phyloP scores from a whole-genome alignment of 2,329 filamentous ascomycete species.

The Colletotrichum salicis region DNA sequence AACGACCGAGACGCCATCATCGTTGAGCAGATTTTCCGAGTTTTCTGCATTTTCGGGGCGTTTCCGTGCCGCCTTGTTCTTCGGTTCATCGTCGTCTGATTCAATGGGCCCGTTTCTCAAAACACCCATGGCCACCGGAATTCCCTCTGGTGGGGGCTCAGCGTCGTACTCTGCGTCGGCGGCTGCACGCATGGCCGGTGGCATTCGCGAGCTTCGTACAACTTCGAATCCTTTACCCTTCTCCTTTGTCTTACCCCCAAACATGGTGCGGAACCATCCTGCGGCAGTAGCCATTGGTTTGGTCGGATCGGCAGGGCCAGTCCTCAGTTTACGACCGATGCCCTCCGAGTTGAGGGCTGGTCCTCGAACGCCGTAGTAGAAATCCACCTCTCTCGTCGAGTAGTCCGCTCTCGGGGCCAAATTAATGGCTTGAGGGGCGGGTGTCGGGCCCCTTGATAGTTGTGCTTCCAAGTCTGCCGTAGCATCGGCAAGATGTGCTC shows the following conservation, averaged over 20 bases:
- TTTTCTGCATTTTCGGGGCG: constrained; percentile 30
- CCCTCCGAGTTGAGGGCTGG: constrained; percentile 85
- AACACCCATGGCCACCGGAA: constrained; percentile 72
- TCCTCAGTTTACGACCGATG: constrained; percentile 86
- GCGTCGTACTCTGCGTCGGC: constrained; percentile 66
- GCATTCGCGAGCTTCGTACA: constrained; percentile 88
- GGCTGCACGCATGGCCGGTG: constrained; percentile 74
- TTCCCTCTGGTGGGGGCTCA: constrained; percentile 74
- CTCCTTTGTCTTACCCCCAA: constrained; percentile 89
- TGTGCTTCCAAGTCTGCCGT: constrained; percentile 52
- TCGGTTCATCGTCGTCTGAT: constrained; percentile 66
- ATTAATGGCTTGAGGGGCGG: constrained; percentile 53
- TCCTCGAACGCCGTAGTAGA: constrained; percentile 93
- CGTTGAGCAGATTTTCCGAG: constrained; percentile 53
- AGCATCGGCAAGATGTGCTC: constrained; percentile 47
- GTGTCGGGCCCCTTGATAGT: constrained; percentile 55
- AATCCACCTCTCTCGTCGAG: constrained; percentile 92
- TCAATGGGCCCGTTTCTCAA: constrained; percentile 71
- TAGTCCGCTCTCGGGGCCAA: constrained; percentile 80
- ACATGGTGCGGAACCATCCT: constrained; percentile 84
- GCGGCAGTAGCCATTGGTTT: constrained; percentile 89
- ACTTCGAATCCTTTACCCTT: constrained; percentile 98
- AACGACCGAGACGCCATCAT: constrained; percentile 55
- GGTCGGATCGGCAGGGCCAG: constrained; percentile 93
- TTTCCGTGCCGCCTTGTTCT: constrained; percentile 41